Evolutionary conservation across 2,329 filamentous ascomycete genomes (phyloP).

Genomic region (Byssochlamys sp.): DNA sequence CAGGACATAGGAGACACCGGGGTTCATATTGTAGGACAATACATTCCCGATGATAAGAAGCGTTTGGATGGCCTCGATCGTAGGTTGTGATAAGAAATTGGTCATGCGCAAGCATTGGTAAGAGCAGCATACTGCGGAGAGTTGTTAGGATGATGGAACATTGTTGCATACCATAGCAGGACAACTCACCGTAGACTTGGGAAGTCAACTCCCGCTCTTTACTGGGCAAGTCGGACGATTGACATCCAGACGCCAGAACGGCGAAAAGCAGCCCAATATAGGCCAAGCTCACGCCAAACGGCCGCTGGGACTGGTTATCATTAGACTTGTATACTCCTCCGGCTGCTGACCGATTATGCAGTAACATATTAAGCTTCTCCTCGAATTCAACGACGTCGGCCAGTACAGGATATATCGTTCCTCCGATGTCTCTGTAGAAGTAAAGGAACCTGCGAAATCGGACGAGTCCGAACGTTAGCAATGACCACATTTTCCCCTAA

Average conservation of each 20-base stretch:
- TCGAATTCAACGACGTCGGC: slow-evolving; percentile 49
- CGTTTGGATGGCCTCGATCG: slow-evolving; percentile 53
- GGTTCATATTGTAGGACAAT: slow-evolving; percentile 55
- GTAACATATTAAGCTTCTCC: slow-evolving; percentile 43
- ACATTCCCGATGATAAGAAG: slow-evolving; percentile 54
- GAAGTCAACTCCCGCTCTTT: slow-evolving; percentile 55
- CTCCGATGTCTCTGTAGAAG: slow-evolving; percentile 49
- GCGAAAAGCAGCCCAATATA: slow-evolving; percentile 54
- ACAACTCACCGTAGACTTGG: slow-evolving; percentile 48
- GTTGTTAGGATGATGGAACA: slow-evolving; percentile 16
- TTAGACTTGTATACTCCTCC: slow-evolving; percentile 33
- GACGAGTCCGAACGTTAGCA: neutral
- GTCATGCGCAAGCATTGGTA: slow-evolving; percentile 56
- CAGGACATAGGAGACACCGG: slow-evolving; percentile 53
- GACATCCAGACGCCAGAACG: slow-evolving; percentile 53
- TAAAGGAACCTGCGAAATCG: slow-evolving; percentile 41
- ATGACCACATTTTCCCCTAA: slow-evolving; percentile 1
- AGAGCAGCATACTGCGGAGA: slow-evolving; percentile 47
- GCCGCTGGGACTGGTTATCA: slow-evolving; percentile 39
- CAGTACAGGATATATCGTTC: slow-evolving; percentile 52
- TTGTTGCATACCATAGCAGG: neutral
- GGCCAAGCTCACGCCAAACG: slow-evolving; percentile 49
- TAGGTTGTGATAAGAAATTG: slow-evolving; percentile 54
- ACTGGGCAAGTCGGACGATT: slow-evolving; percentile 48
- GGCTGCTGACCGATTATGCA: slow-evolving; percentile 42